Base-by-base conservation (phyloP, 2,329 filamentous ascomycete genomes). In the Lasiodiplodia gonubiensis region DNA sequence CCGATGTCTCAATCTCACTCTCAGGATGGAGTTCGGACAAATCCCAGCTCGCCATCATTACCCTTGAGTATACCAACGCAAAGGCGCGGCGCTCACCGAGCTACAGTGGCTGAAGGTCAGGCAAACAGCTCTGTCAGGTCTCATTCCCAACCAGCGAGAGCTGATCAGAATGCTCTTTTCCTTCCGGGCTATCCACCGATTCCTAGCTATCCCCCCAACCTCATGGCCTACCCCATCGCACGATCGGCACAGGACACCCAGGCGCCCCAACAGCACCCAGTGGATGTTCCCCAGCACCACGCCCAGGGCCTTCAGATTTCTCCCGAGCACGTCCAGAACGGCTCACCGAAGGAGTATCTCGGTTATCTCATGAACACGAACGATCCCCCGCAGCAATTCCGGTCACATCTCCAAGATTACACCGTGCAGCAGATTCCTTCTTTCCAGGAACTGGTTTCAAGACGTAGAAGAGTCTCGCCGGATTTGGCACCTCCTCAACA, bases 111-210 rank as follows among this genome's bases (percentile, higher is more conserved):
- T n/a, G 82, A 81, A 68, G 80, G 80, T 30, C 75, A 75, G 14
- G 68, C 74, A 16, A 70, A 70, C 21, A 77, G 74, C 57, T 80
- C 81, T 10, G 74, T 79, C 53, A 78, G 83, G 54, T 85, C 83
- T 39, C 83, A 85, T 66, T 84, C 82, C 8, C 83, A 85, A 68
- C 83, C 83, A 65, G 80, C 82, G 23, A 80, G 83, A 42, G 79
- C 78, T 8, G 70, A 80, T 57, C 78, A 77, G 35, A 79, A 79
- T 68, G 77, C 79, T 33, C 70, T 80, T 42, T 70, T 79, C 4
- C 65, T 81, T 48, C 77, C 78, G 49, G 80, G 79, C 10, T 83
- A 81, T 69, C 77, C 72, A 71, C 68, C 75, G 51, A 68, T 80
- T 71, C 70, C 79, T 66, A 72, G 74, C 49, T 75, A 79, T 61